Base-by-base conservation (phyloP, 495 filamentous ascomycete genomes). In the Aspergillus heteromorphus region DNA sequence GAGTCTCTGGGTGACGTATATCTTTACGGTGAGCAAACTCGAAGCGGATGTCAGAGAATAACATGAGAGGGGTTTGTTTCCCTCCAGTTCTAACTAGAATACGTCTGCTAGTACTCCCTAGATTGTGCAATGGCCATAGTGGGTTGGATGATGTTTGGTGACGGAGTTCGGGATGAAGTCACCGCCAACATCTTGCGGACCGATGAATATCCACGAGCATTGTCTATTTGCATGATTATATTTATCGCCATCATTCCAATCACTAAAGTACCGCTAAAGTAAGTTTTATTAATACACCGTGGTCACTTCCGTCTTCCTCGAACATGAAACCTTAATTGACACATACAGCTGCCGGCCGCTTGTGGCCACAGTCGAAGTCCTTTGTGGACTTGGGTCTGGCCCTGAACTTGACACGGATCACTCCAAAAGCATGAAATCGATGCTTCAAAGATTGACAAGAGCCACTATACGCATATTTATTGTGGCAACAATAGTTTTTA, bases 71-170 rank as follows among this genome's bases (percentile, higher is more conserved):
- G 20, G 23, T 1, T 9, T 45, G 47, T 1, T 1, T 18, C 19
- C 17, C 31, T 47, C 17, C 51, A 56, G 40, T 16, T 42, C 55
- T 69, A 55, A 65, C 48, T 27, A 40, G 13, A 11, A 40, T 25
- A 13, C 30, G 6, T 21, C 41, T 20, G 36, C 30, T 58, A 92
- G 86, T 91, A 87, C 62, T 62, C 87, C 31, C 76, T 97, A 16
- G 95, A 97, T 68, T 74, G 84, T 30, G 74, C 80, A 25, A 91
- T 93, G 65, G 92, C 89, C 14, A 79, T 93, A 38, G 82, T 84
- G 11, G 93, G 93, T 43, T 76, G 91, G 57, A 74, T 96, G 29
- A 98, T 98, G 93, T 98, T 96, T 68, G 93, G 93, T 50, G 86
- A 95, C 60, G 75, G 68, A 17, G 86, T 95, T 38, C 82, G 76